Evolutionary conservation across 192 early-diverging fungal species (phyloP), one percentile per base, ranked within the genome.

Genomic region (Ambispora gerdemannii): DNA sequence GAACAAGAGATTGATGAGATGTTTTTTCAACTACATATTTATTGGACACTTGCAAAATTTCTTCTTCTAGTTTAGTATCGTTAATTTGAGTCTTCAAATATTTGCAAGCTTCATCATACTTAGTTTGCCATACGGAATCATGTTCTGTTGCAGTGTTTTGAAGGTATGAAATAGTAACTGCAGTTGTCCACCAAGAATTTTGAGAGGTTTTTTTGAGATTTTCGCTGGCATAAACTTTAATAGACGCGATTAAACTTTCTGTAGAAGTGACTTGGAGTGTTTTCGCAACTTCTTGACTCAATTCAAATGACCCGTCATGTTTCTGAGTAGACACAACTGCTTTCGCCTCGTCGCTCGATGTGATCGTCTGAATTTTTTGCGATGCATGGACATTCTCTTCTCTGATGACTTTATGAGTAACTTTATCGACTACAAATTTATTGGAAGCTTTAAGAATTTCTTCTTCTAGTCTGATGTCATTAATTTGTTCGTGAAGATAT

Each of bases 1-100:
- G 38, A 43, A 6, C 15, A 10, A 43, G 7, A 15, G 15, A 6
- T 43, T 43, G 38, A 43, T 43, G 38, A 10, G 38, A 10, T 10
- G 38, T 15, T 15, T 4, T 58, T 32, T 65, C 63, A 47, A 65
- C 35, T 22, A 65, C 63, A 38, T 43, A 32, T 49, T 47, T 65
- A 24, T 36, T 47, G 24, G 63, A 22, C 15, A 24, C 17, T 65
- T 35, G 20, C 2, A 65, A n/a, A 3, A 65, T 35, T 0, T 65
- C 63, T 24, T 65, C 22, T 11, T 49, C 63, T 17, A 65, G 27
- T 49, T 65, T 10, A 20, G 11, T 20, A 49, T 65, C 63, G 8
- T 11, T 22, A 49, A 65, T 30, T 27, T 65, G 63, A 65, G 28
- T 19, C 2, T 28, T 65, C 31, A 65, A 33, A 25, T 49, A 65